phyloP scores from a whole-genome alignment of 768 basidiomycete genomes.

The Harrya chromipes region DNA sequence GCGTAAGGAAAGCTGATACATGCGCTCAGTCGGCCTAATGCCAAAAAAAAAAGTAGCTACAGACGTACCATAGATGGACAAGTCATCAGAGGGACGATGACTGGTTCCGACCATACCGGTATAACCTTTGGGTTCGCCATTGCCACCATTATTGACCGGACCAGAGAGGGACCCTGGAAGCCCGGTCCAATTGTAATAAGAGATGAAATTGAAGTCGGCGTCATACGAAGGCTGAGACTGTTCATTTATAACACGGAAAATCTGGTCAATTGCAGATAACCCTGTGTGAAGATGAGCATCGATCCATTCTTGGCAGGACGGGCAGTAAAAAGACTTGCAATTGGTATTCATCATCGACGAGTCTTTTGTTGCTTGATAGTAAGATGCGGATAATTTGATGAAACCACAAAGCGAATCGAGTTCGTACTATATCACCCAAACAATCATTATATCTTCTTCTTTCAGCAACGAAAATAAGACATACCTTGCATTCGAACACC shows the following conservation, averaged over 20 bases:
- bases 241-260: conserved; percentile 74
- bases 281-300: conserved; percentile 38
- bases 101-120: conserved; percentile 75
- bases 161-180: conserved; percentile 57
- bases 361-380: conserved; percentile 71
- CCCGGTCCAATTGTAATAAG: conserved; percentile 83
- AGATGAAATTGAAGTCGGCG: conserved; percentile 66
- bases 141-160: conserved; percentile 62
- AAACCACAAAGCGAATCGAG: conserved; percentile 78
- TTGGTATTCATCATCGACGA: conserved; percentile 66
- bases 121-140: conserved; percentile 72
- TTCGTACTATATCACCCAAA: conserved; percentile 52
- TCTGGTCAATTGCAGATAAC: conserved; percentile 63
- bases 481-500: conserved; percentile 82
- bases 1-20: conserved; percentile 64
- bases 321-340: conserved; percentile 40
- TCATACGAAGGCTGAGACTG: conserved; percentile 74
- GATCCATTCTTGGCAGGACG: neutral
- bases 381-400: conserved; percentile 71
- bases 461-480: neutral
- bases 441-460: neutral
- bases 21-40: neutral
- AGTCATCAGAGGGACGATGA: conserved; percentile 74
- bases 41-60: neutral
- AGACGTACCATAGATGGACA: conserved; percentile 58